These are phyloP conservation scores for Pythium sukuiense DNA, from an alignment of 352 stramenopile species.

Conservation along the genomic window DNA sequence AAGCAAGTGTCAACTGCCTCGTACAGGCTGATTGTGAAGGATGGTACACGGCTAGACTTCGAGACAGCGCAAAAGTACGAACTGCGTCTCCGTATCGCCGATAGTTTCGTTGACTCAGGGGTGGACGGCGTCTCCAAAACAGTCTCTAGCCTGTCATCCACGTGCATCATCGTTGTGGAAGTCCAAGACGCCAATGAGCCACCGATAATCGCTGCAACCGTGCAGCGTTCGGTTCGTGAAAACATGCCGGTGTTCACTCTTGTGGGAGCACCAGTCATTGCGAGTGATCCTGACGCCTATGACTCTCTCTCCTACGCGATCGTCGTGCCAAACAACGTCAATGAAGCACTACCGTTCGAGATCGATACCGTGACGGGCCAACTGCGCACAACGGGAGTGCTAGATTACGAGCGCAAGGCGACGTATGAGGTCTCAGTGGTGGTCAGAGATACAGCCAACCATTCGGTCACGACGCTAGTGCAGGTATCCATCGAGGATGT, in stretches of 20 bases:
- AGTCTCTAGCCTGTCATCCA: conserved; percentile 43
- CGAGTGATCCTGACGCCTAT: conserved; percentile 22
- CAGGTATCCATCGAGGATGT: conserved; percentile 40
- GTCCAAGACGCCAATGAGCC: conserved; percentile 52
- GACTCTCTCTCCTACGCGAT: conserved; percentile 24
- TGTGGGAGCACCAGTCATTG: conserved; percentile 21
- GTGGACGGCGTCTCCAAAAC: conserved; percentile 9
- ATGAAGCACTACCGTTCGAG: conserved; percentile 30
- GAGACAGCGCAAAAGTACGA: conserved; percentile 19
- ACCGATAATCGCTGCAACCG: conserved; percentile 29
- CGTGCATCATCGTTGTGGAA: conserved; percentile 35
- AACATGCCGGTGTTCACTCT: conserved; percentile 29
- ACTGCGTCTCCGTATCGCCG: conserved; percentile 24
- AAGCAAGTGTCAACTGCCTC: not conserved
- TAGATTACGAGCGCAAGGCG: conserved; percentile 36
- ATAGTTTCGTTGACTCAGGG: conserved; percentile 20
- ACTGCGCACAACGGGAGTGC: conserved; percentile 25
- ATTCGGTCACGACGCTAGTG: conserved; percentile 24
- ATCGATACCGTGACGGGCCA: conserved; percentile 42
- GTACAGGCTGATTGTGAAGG: conserved; percentile 15
- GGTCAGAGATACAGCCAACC: conserved; percentile 20
- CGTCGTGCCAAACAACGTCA: not conserved
- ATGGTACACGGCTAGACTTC: conserved; percentile 21
- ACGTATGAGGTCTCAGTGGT: conserved; percentile 30
- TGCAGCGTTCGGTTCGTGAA: conserved; percentile 34